Base-by-base conservation (phyloP, 75 land plant genomes). In the Picea glauca region DNA sequence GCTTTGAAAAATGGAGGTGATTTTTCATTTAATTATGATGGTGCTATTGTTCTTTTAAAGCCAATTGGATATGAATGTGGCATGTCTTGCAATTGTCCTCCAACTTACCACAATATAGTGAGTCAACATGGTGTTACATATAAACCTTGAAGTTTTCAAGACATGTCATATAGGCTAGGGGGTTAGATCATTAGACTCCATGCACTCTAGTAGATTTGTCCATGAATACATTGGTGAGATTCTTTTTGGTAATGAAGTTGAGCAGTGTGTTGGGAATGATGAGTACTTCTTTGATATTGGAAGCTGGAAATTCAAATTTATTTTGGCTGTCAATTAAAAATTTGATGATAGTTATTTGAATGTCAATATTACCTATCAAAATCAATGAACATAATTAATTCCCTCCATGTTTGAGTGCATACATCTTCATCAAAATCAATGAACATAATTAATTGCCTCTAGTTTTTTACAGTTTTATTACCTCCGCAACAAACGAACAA, bases 211-310 rank as follows among this genome's bases (percentile, higher is more conserved):
- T 23, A 62, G 58, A 38, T 79, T 81, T 33, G 58, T 81, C 3
- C 78, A 74, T 59, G 83, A 81, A 57, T 81, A 81, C 58, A 66
- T 30, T 20, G 81, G 83, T 31, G 73, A 81, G 40, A 74, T 81
- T 17, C 83, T 86, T 56, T 79, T 82, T 23, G 58, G 78, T 78
- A 31, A 8, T 14, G 83, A 81, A 60, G 83, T 74, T 57, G 83
- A 78, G 46, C 13, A 57, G 20, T 13, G 40, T 38, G 70, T 79
- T 4, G 74, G 57, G 15, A 33, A 54, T 63, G 83, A 81, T 31
- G 82, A 64, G 40, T 80, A 77, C 68, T 77, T 80, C 46, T 50
- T 77, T 30, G 81, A 83, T 78, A 70, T 93, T 78, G 92, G 93
- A 12, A 76, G 84, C 3, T 26, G 0, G 26, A 26, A 26, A 26